Percentiles rank a stretch among this genome's conserved stretches.
Evolutionary conservation across 2,329 filamentous ascomycete species (phyloP).

Genomic region (Reticulascus tulasneorum): DNA sequence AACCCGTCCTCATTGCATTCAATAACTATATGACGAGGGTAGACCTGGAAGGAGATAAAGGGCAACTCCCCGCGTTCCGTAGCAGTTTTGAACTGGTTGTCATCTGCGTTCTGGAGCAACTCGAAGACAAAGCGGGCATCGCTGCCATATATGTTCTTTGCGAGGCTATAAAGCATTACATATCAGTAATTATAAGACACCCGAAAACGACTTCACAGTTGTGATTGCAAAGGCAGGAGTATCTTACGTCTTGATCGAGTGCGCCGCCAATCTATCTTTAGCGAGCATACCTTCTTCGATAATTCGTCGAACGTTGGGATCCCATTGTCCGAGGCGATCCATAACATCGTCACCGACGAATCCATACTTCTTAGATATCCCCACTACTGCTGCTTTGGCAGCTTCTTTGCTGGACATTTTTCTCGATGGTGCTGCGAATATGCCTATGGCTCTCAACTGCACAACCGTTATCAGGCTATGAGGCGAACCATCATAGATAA

Average conservation of each 20-base stretch:
- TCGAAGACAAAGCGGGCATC: constrained; percentile 47
- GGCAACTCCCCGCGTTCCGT: constrained; percentile 17
- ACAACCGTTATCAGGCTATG: too few species aligned
- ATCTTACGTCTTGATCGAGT: constrained; percentile 3
- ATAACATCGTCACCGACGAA: neutral
- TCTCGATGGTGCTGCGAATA: too few species aligned
- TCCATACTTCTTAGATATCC: neutral
- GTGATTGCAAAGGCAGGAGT: too few species aligned
- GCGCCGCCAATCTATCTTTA: neutral
- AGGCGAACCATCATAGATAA: too few species aligned
- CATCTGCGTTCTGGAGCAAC: constrained; percentile 52
- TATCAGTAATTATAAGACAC: too few species aligned
- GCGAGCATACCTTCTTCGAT: constrained; percentile 1
- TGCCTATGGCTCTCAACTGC: too few species aligned
- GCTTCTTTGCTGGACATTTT: neutral
- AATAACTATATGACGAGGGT: constrained; percentile 32
- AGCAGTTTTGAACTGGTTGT: constrained; percentile 36
- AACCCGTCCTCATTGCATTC: constrained; percentile 51
- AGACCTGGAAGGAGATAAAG: constrained; percentile 30
- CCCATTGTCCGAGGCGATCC: neutral
- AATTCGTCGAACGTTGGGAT: neutral
- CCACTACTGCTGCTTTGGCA: neutral
- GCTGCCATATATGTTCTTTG: constrained; percentile 37
- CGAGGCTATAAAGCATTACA: too few species aligned
- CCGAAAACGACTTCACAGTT: too few species aligned